Evolutionary conservation across 805 yeast species (phyloP).

Genomic region (Candida sakaeoensis): DNA sequence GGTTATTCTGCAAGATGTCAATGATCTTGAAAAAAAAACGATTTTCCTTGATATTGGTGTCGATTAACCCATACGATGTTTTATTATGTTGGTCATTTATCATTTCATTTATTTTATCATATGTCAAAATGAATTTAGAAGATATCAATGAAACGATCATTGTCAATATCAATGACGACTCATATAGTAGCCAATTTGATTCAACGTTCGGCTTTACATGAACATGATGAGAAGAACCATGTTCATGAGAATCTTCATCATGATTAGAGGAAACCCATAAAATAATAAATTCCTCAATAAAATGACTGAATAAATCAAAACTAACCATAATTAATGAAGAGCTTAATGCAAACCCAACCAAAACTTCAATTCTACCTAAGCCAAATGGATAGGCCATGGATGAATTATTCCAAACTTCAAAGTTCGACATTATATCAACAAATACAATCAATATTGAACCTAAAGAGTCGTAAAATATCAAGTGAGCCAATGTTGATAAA

Average conservation of each 20-base stretch:
- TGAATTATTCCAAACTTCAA: conserved; percentile 84
- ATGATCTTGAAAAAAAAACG: conserved; percentile 12
- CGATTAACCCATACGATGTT: conserved; percentile 14
- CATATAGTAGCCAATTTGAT: conserved; percentile 30
- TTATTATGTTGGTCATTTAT: conserved; percentile 12
- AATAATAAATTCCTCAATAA: conserved; percentile 70
- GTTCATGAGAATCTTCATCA: conserved; percentile 11
- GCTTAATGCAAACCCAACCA: conserved; percentile 82
- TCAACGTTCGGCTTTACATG: conserved; percentile 27
- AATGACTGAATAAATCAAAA: conserved; percentile 80
- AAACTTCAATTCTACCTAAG: conserved; percentile 82
- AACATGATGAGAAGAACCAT: conserved; percentile 37
- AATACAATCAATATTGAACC: conserved; percentile 66
- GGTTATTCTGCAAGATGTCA: conserved; percentile 27
- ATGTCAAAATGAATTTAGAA: conserved; percentile 30
- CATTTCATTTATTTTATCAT: conserved; percentile 32
- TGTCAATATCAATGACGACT: conserved; percentile 20
- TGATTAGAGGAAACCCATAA: conserved; percentile 23
- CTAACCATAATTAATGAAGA: conserved; percentile 89
- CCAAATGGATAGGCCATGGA: conserved; percentile 90
- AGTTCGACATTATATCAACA: conserved; percentile 83
- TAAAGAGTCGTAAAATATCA: conserved; percentile 81
- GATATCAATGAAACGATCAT: conserved; percentile 28
- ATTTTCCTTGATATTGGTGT: conserved; percentile 5
- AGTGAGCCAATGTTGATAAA: conserved; percentile 76